These are phyloP conservation scores for Chlamydomonas sp. DNA, from an alignment of 139 green algal species.

Conservation along the genomic window DNA sequence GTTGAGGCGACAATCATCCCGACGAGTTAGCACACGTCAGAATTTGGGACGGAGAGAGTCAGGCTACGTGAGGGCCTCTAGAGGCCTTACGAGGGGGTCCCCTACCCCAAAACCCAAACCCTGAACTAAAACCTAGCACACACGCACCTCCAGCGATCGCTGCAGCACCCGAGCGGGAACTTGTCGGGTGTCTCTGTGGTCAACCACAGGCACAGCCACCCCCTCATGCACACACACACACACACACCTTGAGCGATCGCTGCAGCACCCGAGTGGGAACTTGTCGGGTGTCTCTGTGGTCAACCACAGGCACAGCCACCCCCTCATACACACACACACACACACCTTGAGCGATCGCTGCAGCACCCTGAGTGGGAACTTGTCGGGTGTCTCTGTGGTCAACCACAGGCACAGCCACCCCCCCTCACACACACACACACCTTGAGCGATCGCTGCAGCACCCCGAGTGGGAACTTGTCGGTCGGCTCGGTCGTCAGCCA, in stretches of 20 bases:
- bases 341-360: slow-evolving; percentile 63
- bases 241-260: slow-evolving; percentile 56
- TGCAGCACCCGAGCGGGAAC: slow-evolving; percentile 80
- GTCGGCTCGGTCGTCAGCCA: slow-evolving; percentile 80
- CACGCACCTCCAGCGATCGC: slow-evolving; percentile 55
- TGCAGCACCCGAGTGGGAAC: slow-evolving; percentile 79
- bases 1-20: too few relatives aligned
- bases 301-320: slow-evolving; percentile 43
- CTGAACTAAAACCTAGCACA: too few relatives aligned
- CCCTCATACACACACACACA: neutral
- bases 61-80: too few relatives aligned
- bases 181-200: slow-evolving; percentile 74
- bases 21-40: too few relatives aligned
- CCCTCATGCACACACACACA: neutral
- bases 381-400: slow-evolving; percentile 70
- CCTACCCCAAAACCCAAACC: too few relatives aligned
- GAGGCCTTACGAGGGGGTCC: too few relatives aligned
- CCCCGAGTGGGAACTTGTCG: slow-evolving; percentile 66
- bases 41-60: too few relatives aligned
- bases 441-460: slow-evolving; percentile 70
- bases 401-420: slow-evolving; percentile 52
- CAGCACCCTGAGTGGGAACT: slow-evolving; percentile 72
- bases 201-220: slow-evolving; percentile 43
- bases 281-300: slow-evolving; percentile 74
- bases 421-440: slow-evolving; percentile 5